Evolutionary conservation across 306 rosid genomes (phyloP), one percentile per base, ranked within the genome.

Genomic region (Prunus davidiana): DNA sequence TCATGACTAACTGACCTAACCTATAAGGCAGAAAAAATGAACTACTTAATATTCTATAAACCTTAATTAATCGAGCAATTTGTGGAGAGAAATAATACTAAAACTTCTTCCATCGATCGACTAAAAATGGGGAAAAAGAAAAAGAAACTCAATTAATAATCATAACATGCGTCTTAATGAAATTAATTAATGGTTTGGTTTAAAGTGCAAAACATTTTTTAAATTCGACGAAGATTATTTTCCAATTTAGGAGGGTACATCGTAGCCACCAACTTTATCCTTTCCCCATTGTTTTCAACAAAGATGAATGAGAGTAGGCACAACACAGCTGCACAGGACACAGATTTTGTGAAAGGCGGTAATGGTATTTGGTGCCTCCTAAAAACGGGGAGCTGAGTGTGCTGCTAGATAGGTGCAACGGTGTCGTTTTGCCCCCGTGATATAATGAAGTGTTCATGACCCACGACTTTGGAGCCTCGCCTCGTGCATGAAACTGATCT

Each of bases 281-380:
- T 34, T 64, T 8, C 67, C 67, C 22, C 69, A 64, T 34, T 34
- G 69, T 64, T 18, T 64, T 64, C 69, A 64, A 34, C 47, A 18
- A 19, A 19, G 24, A 64, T 3, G 15, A 64, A 64, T 3, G 25
- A 3, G 47, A 3, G 47, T 13, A 34, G 69, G 25, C 47, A 34
- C 34, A 4, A 3, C 32, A 0, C 38, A 32, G 34, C 41, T 1
- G 41, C 41, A 38, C 43, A 8, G 69, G 69, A 34, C 69, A 64
- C 27, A 34, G 69, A 34, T 34, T 34, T 34, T 64, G 49, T 18
- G 12, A 64, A 38, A 34, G 69, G 47, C 10, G 49, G 27, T 34
- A 61, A 62, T 62, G 67, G 67, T 62, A 28, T 28, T 25, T 64
- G 5, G 22, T 16, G 49, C 49, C 69, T 64, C 69, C 69, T 64